These are phyloP conservation scores for Straminergon stramineum DNA, from an alignment of 225 moss, liverwort and hornwort genomes.

Conservation along the genomic window DNA sequence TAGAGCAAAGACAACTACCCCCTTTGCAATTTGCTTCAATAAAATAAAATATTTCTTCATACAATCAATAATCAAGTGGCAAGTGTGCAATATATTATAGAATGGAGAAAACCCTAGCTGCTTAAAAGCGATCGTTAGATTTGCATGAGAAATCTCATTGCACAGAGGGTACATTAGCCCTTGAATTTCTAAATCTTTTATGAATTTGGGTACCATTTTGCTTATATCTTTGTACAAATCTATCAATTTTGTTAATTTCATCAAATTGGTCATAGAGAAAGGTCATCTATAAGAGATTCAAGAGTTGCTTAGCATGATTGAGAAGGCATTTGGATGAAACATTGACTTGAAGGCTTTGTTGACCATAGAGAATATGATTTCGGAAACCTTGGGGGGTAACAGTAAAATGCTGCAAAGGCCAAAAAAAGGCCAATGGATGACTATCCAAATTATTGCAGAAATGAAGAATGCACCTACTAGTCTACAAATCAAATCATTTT, in stretches of 20 bases:
- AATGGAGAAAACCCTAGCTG: too few relatives aligned
- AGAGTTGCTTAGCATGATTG: background rate
- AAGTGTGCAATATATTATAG: background rate
- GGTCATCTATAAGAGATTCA: background rate
- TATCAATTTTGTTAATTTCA: background rate
- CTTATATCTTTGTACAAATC: background rate
- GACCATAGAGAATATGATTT: background rate
- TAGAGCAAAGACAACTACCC: background rate
- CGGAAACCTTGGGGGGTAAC: background rate
- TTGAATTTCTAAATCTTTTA: background rate
- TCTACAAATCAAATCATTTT: background rate
- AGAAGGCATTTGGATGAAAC: background rate
- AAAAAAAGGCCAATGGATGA: background rate
- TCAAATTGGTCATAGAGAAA: background rate
- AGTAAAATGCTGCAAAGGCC: fast-evolving
- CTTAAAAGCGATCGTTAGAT: too few relatives aligned
- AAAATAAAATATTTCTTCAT: background rate
- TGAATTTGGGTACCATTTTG: background rate
- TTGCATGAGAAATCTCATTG: too few relatives aligned
- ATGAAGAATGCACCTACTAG: background rate
- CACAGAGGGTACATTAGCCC: background rate
- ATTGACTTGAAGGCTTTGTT: background rate
- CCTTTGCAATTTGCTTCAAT: background rate
- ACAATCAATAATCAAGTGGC: background rate
- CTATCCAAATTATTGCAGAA: background rate